phyloP scores from a whole-genome alignment of 306 rosid genomes.

The Trifolium dubium region DNA sequence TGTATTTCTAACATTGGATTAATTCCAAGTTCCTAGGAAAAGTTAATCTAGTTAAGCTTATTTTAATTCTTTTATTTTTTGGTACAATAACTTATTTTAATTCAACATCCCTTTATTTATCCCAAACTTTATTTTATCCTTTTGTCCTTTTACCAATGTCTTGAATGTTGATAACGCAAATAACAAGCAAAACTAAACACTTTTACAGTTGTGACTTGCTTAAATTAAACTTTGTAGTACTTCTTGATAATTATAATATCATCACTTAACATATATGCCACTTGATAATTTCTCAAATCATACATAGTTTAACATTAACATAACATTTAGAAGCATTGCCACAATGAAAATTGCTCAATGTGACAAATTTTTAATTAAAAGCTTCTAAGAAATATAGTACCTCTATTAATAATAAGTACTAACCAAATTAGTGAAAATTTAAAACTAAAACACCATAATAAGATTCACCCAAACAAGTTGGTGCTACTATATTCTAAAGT shows the following conservation, averaged over 20 bases:
- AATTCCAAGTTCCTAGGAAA: slow-evolving; percentile 22
- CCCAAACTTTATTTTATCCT: background rate
- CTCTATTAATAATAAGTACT: background rate
- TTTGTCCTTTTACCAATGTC: background rate
- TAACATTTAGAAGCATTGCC: background rate
- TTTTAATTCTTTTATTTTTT: too few relatives aligned
- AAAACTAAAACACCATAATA: background rate
- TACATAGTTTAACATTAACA: slow-evolving; percentile 8
- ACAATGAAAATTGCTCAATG: background rate
- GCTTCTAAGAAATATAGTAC: slow-evolving; percentile 18
- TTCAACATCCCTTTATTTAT: slow-evolving; percentile 6
- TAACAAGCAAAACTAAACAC: slow-evolving; percentile 16
- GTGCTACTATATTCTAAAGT: slow-evolving; percentile 39
- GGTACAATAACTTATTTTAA: background rate
- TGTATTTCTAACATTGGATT: background rate
- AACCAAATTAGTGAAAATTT: slow-evolving; percentile 13
- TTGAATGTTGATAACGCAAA: background rate
- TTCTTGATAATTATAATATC: slow-evolving; percentile 4
- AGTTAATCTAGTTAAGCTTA: background rate
- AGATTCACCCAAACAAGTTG: slow-evolving; percentile 21
- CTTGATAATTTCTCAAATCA: slow-evolving; percentile 13
- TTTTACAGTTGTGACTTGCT: background rate
- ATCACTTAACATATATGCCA: background rate
- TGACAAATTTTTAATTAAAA: background rate
- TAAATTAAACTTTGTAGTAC: background rate